Percentiles rank a stretch among this genome's conserved stretches.
Conservation (phyloP, 345 rosid genomes). For the Linum usitatissimum region DNA sequence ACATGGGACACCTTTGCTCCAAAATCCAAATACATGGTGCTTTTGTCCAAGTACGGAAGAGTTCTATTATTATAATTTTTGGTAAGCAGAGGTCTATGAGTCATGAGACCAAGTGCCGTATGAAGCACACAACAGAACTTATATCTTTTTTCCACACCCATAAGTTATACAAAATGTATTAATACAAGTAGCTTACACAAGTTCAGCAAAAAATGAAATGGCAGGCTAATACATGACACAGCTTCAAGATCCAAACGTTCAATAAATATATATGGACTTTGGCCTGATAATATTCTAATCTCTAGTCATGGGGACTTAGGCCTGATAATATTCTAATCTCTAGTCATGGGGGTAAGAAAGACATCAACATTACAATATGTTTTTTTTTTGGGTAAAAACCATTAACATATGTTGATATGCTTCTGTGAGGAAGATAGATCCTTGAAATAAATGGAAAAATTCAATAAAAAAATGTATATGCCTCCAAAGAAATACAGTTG, state of each 20-base stretch:
- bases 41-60: not conserved
- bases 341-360: too few species aligned
- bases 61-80: not conserved
- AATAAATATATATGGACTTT: not conserved
- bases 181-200: not conserved
- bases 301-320: not conserved
- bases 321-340: too few species aligned
- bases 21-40: too few species aligned
- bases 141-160: too few species aligned
- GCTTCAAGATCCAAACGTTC: not conserved
- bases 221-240: not conserved
- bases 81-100: not conserved
- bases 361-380: not conserved
- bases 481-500: conserved; percentile 18
- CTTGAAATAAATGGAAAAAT: not conserved
- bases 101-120: not conserved
- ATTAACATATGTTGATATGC: not conserved
- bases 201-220: not conserved
- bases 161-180: not conserved
- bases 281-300: too few species aligned
- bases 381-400: too few species aligned
- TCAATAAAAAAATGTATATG: not conserved
- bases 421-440: not conserved
- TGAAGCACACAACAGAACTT: too few species aligned
- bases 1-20: not conserved